Evolutionary conservation across 177 flowering plant species (phyloP).

Genomic region (Vitis hybrid): DNA sequence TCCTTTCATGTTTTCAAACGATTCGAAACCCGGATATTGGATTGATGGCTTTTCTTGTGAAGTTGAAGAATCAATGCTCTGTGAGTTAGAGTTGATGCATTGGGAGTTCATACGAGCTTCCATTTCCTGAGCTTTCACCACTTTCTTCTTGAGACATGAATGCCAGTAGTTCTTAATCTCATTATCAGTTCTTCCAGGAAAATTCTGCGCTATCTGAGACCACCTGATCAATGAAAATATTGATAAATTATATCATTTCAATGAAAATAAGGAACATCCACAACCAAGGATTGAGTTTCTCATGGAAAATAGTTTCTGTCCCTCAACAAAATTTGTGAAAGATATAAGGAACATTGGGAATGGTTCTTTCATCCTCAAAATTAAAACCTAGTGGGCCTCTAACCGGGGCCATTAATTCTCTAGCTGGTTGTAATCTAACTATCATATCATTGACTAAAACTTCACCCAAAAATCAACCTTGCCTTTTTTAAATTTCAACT

Average conservation of each 20-base stretch:
- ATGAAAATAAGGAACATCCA: background rate
- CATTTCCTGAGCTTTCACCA: slow-evolving; percentile 25
- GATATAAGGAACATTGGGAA: background rate
- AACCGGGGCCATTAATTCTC: no score
- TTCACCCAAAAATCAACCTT: no score
- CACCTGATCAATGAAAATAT: slow-evolving; percentile 48
- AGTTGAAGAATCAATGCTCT: slow-evolving; percentile 9
- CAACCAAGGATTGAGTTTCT: no score
- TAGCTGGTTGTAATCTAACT: no score
- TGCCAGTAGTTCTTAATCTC: slow-evolving; percentile 95
- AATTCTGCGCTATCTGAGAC: slow-evolving; percentile 80
- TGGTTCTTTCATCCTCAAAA: no score
- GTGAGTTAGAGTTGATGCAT: slow-evolving; percentile 17
- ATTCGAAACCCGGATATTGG: slow-evolving; percentile 23
- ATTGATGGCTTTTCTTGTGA: slow-evolving; percentile 14
- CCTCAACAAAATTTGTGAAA: background rate
- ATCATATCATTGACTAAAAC: no score
- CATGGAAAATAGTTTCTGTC: background rate
- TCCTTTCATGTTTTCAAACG: slow-evolving; percentile 17
- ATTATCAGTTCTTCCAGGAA: slow-evolving; percentile 93
- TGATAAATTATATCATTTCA: background rate
- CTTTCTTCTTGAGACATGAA: slow-evolving; percentile 73
- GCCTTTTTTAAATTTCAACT: no score
- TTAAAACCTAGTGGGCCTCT: no score
- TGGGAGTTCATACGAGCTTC: slow-evolving; percentile 17